Base-by-base conservation (phyloP, 306 rosid species). In the Amphicarpaea edgeworthii region DNA sequence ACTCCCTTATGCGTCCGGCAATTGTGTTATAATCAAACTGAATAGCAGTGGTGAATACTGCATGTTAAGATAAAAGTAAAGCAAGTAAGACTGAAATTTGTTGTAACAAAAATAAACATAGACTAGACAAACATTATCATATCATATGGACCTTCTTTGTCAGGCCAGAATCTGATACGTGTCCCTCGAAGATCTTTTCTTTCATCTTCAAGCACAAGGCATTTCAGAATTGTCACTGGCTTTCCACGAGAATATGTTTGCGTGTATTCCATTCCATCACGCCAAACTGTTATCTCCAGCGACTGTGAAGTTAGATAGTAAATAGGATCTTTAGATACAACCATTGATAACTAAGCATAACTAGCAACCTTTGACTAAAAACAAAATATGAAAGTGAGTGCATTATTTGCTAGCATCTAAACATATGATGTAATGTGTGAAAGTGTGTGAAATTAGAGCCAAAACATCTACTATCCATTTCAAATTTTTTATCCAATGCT, bases 171-270 rank as follows among this genome's bases (percentile, higher is more conserved):
- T 84, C 87, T 87, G 74, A 95, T 86, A 16, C 71, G 28, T 51
- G 98, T 95, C 81, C 98, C 98, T 60, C 77, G 88, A 43, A 41
- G 83, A 71, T 88, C 88, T 85, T 88, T 87, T 58, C 47, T 70
- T 73, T 88, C 95, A 76, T 50, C 76, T n/a, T 91, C 89, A 86
- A 91, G 97, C 46, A 81, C 89, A 45, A 84, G 86, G 81, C 88
- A 85, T 46, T 82, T 79, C 50, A 95, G 87, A 74, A 76, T 85
- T 49, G 92, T 83, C 41, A 84, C 82, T 40, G 97, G 96, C 85
- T 90, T 95, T 65, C 98, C 98, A 16, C 93, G 97, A 67, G 97
- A 87, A 86, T 95, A 95, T 38, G 67, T 87, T 80, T 95, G 98
- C 66, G 38, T 82, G 84, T 87, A 92, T 78, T 90, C 96, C 83